These are phyloP conservation scores for Hemisphaericaspora xylanilytica DNA, from an alignment of 1,139 yeast genomes.

Conservation along the genomic window DNA sequence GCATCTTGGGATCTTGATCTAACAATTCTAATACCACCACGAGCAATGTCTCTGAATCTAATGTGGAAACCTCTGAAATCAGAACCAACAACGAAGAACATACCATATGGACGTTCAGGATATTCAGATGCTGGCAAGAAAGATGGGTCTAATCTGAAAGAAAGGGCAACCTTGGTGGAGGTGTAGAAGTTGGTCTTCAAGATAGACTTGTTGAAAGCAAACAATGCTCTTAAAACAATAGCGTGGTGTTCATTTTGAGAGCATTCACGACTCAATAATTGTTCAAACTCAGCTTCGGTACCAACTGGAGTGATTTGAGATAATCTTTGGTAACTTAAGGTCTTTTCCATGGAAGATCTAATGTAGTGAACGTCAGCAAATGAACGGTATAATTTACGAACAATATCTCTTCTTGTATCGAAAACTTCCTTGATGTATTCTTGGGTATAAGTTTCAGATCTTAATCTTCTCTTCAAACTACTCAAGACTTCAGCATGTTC, in stretches of 20 bases:
- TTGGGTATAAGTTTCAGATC: constrained; percentile 92
- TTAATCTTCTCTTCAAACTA: constrained; percentile 81
- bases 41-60: constrained; percentile 93
- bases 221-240: constrained; percentile 77
- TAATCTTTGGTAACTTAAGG: constrained; percentile 86
- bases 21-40: constrained; percentile 98
- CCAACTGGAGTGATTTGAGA: constrained; percentile 74
- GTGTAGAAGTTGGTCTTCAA: constrained; percentile 93
- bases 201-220: constrained; percentile 79
- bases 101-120: constrained; percentile 90
- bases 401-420: constrained; percentile 64
- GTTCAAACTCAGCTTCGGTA: constrained; percentile 71
- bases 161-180: constrained; percentile 91
- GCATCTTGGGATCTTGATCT: constrained; percentile 84
- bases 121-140: constrained; percentile 84
- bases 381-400: constrained; percentile 82
- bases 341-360: constrained; percentile 69
- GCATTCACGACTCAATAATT: constrained; percentile 64
- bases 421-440: constrained; percentile 78
- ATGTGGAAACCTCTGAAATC: constrained; percentile 98
- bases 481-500: constrained; percentile 74
- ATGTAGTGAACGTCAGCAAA: constrained; percentile 91
- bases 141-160: constrained; percentile 85
- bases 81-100: constrained; percentile 93
- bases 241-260: constrained; percentile 81